Conservation (phyloP, 805 yeast species). For the Monosporozyma aquatica region DNA sequence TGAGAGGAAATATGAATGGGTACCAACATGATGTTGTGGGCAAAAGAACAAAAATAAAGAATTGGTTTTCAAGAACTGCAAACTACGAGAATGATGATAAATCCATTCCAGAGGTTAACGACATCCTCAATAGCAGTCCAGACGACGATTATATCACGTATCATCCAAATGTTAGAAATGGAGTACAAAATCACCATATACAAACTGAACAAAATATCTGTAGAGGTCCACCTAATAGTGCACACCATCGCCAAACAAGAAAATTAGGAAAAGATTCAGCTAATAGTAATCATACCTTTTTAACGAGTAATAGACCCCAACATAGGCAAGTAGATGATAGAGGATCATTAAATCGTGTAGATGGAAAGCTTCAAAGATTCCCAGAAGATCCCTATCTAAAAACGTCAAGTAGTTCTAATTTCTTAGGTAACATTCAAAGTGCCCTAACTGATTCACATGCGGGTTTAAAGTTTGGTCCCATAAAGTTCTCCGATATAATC, state of each 20-base stretch:
- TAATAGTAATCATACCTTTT: slow-evolving; percentile 19
- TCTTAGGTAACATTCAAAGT: not conserved
- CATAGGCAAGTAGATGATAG: not conserved
- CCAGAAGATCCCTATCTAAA: no score
- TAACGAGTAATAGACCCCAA: slow-evolving; percentile 18
- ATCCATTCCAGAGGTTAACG: not conserved
- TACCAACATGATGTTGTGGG: not conserved
- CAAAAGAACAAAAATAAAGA: not conserved
- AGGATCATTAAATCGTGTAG: no score
- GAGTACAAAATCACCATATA: no score
- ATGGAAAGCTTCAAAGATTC: no score
- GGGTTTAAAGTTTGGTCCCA: not conserved
- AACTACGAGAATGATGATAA: not conserved
- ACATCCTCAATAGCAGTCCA: no score
- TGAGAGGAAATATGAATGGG: not conserved
- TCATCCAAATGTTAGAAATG: no score
- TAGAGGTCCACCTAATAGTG: not conserved
- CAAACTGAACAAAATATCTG: no score
- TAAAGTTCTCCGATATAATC: not conserved
- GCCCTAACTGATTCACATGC: not conserved
- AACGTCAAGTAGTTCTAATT: not conserved
- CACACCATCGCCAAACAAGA: not conserved
- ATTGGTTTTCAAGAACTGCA: not conserved
- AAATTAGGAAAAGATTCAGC: not conserved
- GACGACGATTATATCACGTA: no score